Evolutionary conservation across 495 filamentous ascomycete species (phyloP), one percentile per base, ranked within the genome.

Genomic region (Penicillium goetzii): DNA sequence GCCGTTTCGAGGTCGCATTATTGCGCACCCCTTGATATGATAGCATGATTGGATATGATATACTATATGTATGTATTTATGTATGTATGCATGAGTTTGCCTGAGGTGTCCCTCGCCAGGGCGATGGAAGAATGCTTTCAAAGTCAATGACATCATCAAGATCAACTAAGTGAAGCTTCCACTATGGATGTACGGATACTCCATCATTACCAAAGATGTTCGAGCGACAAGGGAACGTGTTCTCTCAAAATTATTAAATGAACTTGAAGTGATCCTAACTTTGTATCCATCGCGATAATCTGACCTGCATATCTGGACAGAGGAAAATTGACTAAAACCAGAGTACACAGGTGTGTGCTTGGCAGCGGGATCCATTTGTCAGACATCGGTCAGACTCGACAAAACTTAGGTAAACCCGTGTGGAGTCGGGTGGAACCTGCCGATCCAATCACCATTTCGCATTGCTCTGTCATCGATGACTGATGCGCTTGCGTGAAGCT

Each of bases 401-500:
- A 66, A 70, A 68, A 26, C 43, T 4, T 38, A 19, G 51, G 36
- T 55, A 41, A 55, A 59, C 17, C 49, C 53, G 55, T 53, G 15
- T 64, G 64, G 38, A 56, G 38, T 56, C 61, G 61, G 38, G 61
- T 68, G 64, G 74, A 60, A 0, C 59, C 58, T 9, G 0, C 6
- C 5, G 12, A 7, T 3, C 67, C 67, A 69, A 62, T 71, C 15
- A 74, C 32, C 40, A 58, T 11, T n/a, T 14, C 23, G 8, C 8
- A 17, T 8, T 66, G 67, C 65, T 77, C 68, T 66, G 76, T 76
- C 61, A 77, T 77, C 69, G 60, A 73, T 79, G 68, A 77, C 76
- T 71, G 72, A 75, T 74, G 58, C 19, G 43, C 28, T 56, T 62
- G 60, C 26, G 41, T 51, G 55, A 62, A 65, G 56, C 59, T 66